These are phyloP conservation scores for Capronia americana DNA, from an alignment of 2,329 filamentous ascomycete genomes.

Conservation along the genomic window DNA sequence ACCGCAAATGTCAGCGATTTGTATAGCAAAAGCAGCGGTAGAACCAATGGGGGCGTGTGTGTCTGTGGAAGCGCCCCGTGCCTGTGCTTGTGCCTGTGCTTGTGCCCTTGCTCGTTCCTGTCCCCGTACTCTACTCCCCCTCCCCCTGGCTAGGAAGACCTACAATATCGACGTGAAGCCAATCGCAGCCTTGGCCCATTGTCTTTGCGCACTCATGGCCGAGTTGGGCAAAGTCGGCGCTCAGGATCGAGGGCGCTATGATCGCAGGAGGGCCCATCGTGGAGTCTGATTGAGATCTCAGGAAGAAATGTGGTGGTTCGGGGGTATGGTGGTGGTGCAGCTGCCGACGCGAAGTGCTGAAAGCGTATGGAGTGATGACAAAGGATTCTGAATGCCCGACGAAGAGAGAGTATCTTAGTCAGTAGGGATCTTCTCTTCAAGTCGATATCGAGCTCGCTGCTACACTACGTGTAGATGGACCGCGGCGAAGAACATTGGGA, in stretches of 20 bases:
- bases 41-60: neutral
- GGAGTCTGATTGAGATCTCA: slow-evolving; percentile 6
- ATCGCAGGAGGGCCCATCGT: slow-evolving; percentile 89
- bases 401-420: neutral
- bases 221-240: slow-evolving; percentile 90
- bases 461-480: no score
- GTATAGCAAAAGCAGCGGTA: neutral
- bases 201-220: slow-evolving; percentile 85
- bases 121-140: neutral
- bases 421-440: no score
- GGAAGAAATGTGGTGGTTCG: neutral
- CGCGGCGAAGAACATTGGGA: neutral
- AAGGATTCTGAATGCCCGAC: neutral
- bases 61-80: neutral
- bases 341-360: neutral
- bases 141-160: slow-evolving; percentile 3
- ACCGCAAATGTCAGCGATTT: neutral
- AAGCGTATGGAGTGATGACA: neutral
- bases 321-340: neutral
- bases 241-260: slow-evolving; percentile 97
- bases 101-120: neutral
- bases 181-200: slow-evolving; percentile 86
- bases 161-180: slow-evolving; percentile 94
- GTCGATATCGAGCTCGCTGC: no score
- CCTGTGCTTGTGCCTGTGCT: neutral